Evolutionary conservation across 805 yeast genomes (phyloP).

Genomic region (Saccharomycopsis fodiens): DNA sequence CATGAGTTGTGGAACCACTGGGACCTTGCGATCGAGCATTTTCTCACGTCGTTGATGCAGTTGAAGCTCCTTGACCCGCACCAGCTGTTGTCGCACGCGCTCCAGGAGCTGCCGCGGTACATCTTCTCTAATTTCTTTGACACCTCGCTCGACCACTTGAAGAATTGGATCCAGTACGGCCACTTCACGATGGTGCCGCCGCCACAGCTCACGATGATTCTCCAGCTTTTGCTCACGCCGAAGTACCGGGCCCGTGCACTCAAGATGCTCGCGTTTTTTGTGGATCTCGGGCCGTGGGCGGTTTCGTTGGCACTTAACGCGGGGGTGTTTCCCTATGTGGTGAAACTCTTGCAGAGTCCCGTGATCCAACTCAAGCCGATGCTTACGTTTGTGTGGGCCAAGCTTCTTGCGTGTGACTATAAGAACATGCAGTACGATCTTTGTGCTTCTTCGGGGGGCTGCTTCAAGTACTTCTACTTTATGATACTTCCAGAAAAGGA

Average conservation of each 20-base stretch:
- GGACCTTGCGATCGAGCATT: slow-evolving; percentile 96
- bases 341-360: slow-evolving; percentile 84
- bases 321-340: slow-evolving; percentile 92
- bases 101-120: slow-evolving; percentile 36
- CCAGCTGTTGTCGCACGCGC: slow-evolving; percentile 8
- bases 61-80: slow-evolving; percentile 24
- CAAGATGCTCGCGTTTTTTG: slow-evolving; percentile 71
- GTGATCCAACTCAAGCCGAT: slow-evolving; percentile 94
- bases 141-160: slow-evolving; percentile 92
- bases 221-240: slow-evolving; percentile 89
- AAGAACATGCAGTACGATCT: slow-evolving; percentile 86
- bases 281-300: slow-evolving; percentile 97
- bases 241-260: slow-evolving; percentile 89
- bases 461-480: slow-evolving; percentile 50
- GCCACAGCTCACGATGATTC: slow-evolving; percentile 87
- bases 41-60: slow-evolving; percentile 61
- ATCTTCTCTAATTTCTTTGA: slow-evolving; percentile 93
- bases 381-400: slow-evolving; percentile 92
- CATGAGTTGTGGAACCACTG: slow-evolving; percentile 98
- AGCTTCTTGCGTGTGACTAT: slow-evolving; percentile 93
- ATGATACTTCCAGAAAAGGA: slow-evolving; percentile 48
- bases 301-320: slow-evolving; percentile 87
- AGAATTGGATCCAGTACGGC: slow-evolving; percentile 86
- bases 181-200: slow-evolving; percentile 82
- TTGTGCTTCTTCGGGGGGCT: slow-evolving; percentile 21